Evolutionary conservation across 106 monocot genomes (phyloP).

Genomic region (Dactylorhiza incarnata): DNA sequence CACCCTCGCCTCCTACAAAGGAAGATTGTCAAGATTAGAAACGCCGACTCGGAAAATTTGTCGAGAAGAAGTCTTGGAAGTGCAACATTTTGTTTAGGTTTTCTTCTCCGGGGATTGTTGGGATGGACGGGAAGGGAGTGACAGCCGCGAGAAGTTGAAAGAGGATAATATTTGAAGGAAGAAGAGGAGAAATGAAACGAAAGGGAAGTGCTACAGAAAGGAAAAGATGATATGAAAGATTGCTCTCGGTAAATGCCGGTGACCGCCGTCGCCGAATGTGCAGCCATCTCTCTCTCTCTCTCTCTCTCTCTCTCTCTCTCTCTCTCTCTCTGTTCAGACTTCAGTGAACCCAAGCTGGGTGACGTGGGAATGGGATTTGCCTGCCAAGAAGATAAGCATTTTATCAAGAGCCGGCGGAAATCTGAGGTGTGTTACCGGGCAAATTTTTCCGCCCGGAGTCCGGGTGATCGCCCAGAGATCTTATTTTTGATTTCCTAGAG

Average conservation of each 20-base stretch:
- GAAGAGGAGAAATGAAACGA: not conserved
- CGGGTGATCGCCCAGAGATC: no score
- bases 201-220: not conserved
- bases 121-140: not conserved
- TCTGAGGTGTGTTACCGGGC: no score
- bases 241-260: not conserved
- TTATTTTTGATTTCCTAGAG: no score
- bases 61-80: not conserved
- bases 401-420: no score
- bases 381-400: not conserved
- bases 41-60: not conserved
- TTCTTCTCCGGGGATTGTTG: not conserved
- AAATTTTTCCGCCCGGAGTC: no score
- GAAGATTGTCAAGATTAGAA: not conserved
- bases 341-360: not conserved
- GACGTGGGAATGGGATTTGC: not conserved
- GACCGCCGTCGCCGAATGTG: not conserved
- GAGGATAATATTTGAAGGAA: not conserved
- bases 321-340: not conserved
- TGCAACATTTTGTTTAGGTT: not conserved
- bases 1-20: conserved; percentile 23
- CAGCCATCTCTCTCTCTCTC: not conserved
- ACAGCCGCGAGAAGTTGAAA: not conserved
- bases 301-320: not conserved
- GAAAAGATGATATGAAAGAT: not conserved